Evolutionary conservation across 1,284 basidiomycete species (phyloP).

Genomic region (Gomphus bonarii): DNA sequence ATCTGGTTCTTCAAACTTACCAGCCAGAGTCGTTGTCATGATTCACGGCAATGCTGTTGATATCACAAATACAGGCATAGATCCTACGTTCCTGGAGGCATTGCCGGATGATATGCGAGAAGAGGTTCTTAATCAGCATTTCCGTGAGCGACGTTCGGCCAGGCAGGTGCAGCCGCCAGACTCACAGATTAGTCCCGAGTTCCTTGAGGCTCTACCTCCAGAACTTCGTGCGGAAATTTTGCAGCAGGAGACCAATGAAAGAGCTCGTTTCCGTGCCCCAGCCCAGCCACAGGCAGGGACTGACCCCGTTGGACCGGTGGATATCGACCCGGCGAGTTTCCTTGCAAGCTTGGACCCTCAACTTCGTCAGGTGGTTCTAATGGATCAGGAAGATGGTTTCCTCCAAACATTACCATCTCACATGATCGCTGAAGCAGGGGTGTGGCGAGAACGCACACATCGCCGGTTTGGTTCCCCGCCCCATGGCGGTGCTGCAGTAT

Average conservation of each 20-base stretch:
- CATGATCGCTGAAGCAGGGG: slow-evolving; percentile 73
- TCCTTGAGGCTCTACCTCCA: slow-evolving; percentile 91
- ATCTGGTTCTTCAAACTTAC: slow-evolving; percentile 24
- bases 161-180: slow-evolving; percentile 58
- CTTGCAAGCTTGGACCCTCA: slow-evolving; percentile 81
- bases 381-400: slow-evolving; percentile 81
- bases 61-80: slow-evolving; percentile 98
- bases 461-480: slow-evolving; percentile 25
- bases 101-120: slow-evolving; percentile 98
- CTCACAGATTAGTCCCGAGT: slow-evolving; percentile 89
- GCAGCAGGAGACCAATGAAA: slow-evolving; percentile 85
- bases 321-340: slow-evolving; percentile 81
- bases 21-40: slow-evolving; percentile 63
- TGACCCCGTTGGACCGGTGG: slow-evolving; percentile 35
- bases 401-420: slow-evolving; percentile 72
- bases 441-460: slow-evolving; percentile 43
- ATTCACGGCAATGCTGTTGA: slow-evolving; percentile 93
- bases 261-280: slow-evolving; percentile 36
- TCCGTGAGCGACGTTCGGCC: slow-evolving; percentile 81
- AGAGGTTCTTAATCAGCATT: slow-evolving; percentile 95
- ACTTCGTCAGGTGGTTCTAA: slow-evolving; percentile 75
- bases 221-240: slow-evolving; percentile 96
- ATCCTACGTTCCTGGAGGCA: slow-evolving; percentile 95
- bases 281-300: slow-evolving; percentile 14
- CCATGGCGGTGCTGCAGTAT: slow-evolving; percentile 21